Base-by-base conservation (phyloP, 1,139 yeast species). In the Pichia cactophila region DNA sequence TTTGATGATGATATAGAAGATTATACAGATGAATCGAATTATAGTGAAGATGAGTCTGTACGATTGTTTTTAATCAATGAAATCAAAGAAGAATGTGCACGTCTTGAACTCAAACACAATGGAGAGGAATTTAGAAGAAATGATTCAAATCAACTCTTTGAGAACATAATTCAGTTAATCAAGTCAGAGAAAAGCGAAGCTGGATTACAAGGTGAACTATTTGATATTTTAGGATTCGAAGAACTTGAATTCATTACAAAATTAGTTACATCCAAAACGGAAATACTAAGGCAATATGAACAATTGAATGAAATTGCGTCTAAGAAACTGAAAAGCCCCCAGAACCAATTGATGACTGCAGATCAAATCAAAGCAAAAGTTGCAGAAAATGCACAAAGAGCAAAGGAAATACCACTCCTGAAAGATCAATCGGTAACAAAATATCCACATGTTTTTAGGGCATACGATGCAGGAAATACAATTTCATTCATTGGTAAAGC, bases 401-500 rank as follows among this genome's bases (percentile, higher is more conserved):
- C 81, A 1, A 77, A 75, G 56, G 77, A 76, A 58, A 73, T 75
- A 44, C 69, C 74, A 46, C 61, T 85, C 48, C 69, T 72, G 40
- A 77, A 77, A 23, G 75, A 74, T 48, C 63, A 69, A 35, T 65
- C 71, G 2, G 71, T 70, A 29, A 76, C 76, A 38, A 71, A 78
- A 52, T 92, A 88, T 58, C 97, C 97, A 0, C 95, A 94, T 69
- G 97, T 94, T 1, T 92, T 75, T 64, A 80, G 86, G 54, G 73
- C 83, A 43, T 79, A 77, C 47, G 89, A 82, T 46, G 78, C 81
- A 0, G 86, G 86, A 4, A 76, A 78, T 50, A 79, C 86, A 12
- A 61, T 87, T 26, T 84, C 92, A 1, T 78, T 87, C 43, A 80
- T 87, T 17, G 97, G 97, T 1, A 85, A 85, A 51, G 84, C 83